Base-by-base conservation (phyloP, 1,284 basidiomycete genomes). In the Ceratobasidium sp. region DNA sequence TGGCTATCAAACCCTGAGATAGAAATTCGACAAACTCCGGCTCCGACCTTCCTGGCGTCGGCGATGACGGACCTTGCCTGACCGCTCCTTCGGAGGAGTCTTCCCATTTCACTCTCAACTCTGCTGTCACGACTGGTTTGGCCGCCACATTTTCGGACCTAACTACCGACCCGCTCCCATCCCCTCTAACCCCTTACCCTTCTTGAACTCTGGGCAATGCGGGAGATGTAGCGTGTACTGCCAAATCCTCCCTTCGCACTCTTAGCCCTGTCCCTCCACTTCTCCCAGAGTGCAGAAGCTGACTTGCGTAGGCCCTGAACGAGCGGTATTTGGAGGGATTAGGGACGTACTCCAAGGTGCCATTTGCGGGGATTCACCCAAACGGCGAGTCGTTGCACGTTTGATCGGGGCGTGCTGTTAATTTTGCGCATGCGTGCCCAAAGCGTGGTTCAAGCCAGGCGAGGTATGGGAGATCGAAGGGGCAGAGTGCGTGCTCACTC, bases 381-480 rank as follows among this genome's bases (percentile, higher is more conserved):
- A 92, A 92, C 80, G 90, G 92, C 89, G 74, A 76, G 83, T 74
- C 7, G 56, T 39, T 58, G 53, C 24, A 31, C 27, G 14, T 29
- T 48, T 53, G 63, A 41, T 66, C 27, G 54, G 29, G 39, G 27
- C 43, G n/a, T 37, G 24, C 13, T 53, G 7, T 16, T 58, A 24
- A 39, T 41, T 31, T 54, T 4, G 22, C 4, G 14, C 41, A 56
- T 16, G 54, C 34, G 85, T 82, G 64, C 96, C 96, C 0, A 88
- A 92, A 76, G 89, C 96, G 2, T 96, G 92, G 85, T 96, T 96
- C 82, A 86, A 87, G 77, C 95, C 96, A 3, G 84, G 84, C 74
- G 93, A 96, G 81, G 93, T 96, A 41, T 96, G 95, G 94, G 94
- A 97, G 83, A 91, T 98, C 75, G 87, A 92, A 27, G 94, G 94